Evolutionary conservation across 768 basidiomycete species (phyloP).

Genomic region (Leccinum aurantiacum): DNA sequence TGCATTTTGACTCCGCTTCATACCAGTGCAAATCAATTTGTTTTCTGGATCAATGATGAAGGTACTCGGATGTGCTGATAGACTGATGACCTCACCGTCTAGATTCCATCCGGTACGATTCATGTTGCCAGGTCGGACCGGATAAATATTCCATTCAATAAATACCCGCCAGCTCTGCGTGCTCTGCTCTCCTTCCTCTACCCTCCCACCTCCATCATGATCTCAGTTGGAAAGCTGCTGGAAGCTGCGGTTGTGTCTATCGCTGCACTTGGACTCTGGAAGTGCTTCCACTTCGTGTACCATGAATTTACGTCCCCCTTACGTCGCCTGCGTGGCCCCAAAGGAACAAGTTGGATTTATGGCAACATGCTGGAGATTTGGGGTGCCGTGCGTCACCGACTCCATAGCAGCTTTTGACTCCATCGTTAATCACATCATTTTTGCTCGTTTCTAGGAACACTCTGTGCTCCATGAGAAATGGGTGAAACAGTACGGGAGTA

Average conservation of each 20-base stretch:
- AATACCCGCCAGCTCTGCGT: too few species aligned
- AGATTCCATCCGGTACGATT: too few species aligned
- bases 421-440: neutral
- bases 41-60: too few species aligned
- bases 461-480: conserved; percentile 14
- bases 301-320: conserved; percentile 43
- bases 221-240: neutral
- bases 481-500: conserved; percentile 15
- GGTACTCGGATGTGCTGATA: too few species aligned
- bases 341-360: conserved; percentile 43
- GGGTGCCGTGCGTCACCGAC: conserved; percentile 36
- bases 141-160: too few species aligned
- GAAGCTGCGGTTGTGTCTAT: conserved; percentile 4
- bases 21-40: too few species aligned
- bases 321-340: conserved; percentile 45
- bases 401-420: neutral
- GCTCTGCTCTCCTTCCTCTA: too few species aligned
- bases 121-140: too few species aligned
- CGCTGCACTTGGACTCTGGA: conserved; percentile 7
- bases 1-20: too few species aligned
- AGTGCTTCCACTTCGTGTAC: conserved; percentile 27
- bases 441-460: conserved; percentile 4
- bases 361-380: conserved; percentile 51
- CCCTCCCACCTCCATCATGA: conserved; percentile 6
- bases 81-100: too few species aligned